Evolutionary conservation across 1,284 basidiomycete genomes (phyloP).

Genomic region (Puccinia triticina): DNA sequence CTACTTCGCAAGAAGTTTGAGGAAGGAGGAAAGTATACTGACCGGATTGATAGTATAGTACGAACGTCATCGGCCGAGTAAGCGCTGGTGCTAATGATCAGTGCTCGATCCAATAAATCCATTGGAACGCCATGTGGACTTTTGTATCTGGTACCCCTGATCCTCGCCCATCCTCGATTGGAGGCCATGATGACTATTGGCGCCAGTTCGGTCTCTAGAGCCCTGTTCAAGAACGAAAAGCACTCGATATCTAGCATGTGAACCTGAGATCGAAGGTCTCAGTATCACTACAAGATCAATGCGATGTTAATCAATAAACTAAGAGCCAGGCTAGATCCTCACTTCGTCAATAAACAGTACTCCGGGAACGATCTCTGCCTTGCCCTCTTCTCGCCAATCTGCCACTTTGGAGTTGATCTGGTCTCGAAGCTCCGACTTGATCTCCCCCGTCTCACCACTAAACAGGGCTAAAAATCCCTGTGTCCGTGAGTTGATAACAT

Average conservation of each 20-base stretch:
- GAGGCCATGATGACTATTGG: constrained; percentile 98
- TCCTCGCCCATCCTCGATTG: constrained; percentile 90
- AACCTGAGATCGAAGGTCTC: constrained; percentile 70
- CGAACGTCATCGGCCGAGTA: constrained; percentile 82
- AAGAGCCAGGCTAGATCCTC: constrained; percentile 9
- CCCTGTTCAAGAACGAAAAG: constrained; percentile 96
- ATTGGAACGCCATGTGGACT: constrained; percentile 93
- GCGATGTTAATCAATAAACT: background rate
- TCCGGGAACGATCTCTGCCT: constrained; percentile 95
- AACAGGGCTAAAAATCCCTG: constrained; percentile 76
- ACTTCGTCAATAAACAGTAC: constrained; percentile 65
- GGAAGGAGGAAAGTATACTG: constrained; percentile 54
- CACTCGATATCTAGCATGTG: constrained; percentile 99
- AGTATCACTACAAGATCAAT: background rate
- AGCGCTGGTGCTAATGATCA: constrained; percentile 92
- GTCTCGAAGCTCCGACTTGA: constrained; percentile 93
- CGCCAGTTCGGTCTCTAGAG: constrained; percentile 87
- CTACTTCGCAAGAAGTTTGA: background rate
- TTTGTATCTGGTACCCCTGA: constrained; percentile 90
- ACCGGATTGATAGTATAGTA: constrained; percentile 90
- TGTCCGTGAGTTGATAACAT: constrained; percentile 97
- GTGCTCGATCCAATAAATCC: constrained; percentile 88
- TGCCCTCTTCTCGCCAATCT: constrained; percentile 98
- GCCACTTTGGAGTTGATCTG: constrained; percentile 96
- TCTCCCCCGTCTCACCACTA: constrained; percentile 90